Evolutionary conservation across 805 yeast species (phyloP).

Genomic region (Ogataea thermomethanolica): DNA sequence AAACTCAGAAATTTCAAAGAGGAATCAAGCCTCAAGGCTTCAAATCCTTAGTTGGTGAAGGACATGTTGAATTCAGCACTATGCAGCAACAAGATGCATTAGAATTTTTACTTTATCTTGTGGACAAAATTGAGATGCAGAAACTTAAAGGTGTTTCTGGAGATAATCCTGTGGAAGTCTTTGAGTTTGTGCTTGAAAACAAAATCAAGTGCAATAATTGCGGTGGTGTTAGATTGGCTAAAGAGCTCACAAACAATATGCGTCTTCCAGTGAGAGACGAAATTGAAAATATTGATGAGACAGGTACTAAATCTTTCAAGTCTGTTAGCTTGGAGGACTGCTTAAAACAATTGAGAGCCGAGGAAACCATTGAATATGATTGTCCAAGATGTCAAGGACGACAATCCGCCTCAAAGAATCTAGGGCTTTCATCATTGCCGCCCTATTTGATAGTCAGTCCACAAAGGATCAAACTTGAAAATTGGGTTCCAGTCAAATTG

Average conservation of each 20-base stretch:
- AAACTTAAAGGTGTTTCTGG: constrained; percentile 32
- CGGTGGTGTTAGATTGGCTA: constrained; percentile 52
- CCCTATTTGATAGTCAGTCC: constrained; percentile 66
- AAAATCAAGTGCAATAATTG: constrained; percentile 60
- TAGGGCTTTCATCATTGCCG: constrained; percentile 63
- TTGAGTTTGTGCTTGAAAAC: constrained; percentile 64
- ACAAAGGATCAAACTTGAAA: constrained; percentile 75
- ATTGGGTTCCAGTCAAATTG: constrained; percentile 87
- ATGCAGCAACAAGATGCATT: constrained; percentile 94
- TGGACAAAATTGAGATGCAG: constrained; percentile 56
- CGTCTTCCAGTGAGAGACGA: constrained; percentile 55
- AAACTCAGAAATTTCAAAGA: constrained; percentile 51
- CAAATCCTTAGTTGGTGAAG: constrained; percentile 71
- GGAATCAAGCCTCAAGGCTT: constrained; percentile 79
- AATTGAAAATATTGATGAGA: constrained; percentile 36
- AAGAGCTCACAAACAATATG: constrained; percentile 58
- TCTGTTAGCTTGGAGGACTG: constrained; percentile 48
- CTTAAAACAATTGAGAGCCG: constrained; percentile 41
- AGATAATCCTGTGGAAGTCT: constrained; percentile 46
- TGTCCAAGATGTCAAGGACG: constrained; percentile 53
- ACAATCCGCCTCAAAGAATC: constrained; percentile 38
- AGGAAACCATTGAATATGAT: constrained; percentile 58
- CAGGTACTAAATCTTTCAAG: constrained; percentile 46
- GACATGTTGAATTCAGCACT: constrained; percentile 78
- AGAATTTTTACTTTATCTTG: constrained; percentile 73